A percentile compares a stretch with the other conserved stretches of the same genome.
Conservation (phyloP, 2,329 filamentous ascomycete genomes). For the Arthroderma sp. region DNA sequence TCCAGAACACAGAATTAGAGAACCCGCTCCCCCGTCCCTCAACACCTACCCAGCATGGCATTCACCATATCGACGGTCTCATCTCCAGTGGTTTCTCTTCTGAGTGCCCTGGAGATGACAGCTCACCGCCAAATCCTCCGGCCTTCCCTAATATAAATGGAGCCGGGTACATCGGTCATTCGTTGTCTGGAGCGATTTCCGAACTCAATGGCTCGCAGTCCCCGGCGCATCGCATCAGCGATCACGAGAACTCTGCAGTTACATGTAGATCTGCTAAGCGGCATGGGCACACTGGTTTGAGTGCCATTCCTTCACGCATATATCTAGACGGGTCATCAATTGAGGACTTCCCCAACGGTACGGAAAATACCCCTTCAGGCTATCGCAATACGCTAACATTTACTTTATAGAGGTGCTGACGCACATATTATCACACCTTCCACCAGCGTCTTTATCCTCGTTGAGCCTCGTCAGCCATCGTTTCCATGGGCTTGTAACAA, state of each 20-base stretch:
- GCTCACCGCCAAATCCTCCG: neutral
- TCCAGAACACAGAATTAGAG: constrained; percentile 31
- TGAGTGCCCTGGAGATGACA: constrained; percentile 26
- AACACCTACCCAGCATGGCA: constrained; percentile 46
- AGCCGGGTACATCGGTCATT: too few relatives aligned
- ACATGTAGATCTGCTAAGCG: constrained; percentile 19
- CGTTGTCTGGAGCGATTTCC: too few relatives aligned
- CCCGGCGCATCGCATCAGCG: constrained; percentile 38
- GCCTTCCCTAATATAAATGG: too few relatives aligned
- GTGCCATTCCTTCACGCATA: constrained; percentile 35
- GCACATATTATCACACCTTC: constrained; percentile 78
- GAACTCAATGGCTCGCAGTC: constrained; percentile 14
- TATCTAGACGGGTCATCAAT: constrained; percentile 37
- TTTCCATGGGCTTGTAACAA: constrained; percentile 76
- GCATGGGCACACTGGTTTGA: constrained; percentile 36
- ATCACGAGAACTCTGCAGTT: constrained; percentile 38
- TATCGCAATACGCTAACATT: constrained; percentile 13
- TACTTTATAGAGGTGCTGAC: constrained; percentile 65
- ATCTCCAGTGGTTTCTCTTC: constrained; percentile 31
- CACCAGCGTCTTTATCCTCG: constrained; percentile 67
- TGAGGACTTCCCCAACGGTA: constrained; percentile 68
- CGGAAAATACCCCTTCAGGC: constrained; percentile 10
- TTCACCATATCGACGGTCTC: constrained; percentile 30
- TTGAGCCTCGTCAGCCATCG: constrained; percentile 77
- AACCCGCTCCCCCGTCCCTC: constrained; percentile 24